phyloP scores from a whole-genome alignment of 108 stramenopile species.

The Hondaea fermentalgiana region DNA sequence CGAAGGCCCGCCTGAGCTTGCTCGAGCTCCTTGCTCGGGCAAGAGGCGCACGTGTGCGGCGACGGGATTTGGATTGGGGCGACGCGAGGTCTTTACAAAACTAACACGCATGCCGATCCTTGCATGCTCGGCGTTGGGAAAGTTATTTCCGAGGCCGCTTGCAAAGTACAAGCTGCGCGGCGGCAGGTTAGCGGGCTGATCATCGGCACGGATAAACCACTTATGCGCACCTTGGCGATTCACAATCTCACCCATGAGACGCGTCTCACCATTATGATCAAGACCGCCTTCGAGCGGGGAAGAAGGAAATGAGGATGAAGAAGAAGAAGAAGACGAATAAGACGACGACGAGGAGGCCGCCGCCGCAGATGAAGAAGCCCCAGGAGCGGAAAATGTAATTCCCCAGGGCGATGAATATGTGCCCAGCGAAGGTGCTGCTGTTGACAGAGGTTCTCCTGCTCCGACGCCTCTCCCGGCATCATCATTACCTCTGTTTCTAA shows the following conservation, averaged over 20 bases:
- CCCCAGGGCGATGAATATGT: too few relatives aligned
- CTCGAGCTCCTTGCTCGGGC: neutral
- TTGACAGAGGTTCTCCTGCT: too few relatives aligned
- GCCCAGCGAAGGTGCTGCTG: too few relatives aligned
- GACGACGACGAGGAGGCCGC: too few relatives aligned
- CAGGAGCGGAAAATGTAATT: too few relatives aligned
- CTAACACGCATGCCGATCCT: neutral
- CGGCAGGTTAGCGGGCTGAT: neutral
- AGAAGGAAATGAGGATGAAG: neutral
- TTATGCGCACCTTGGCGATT: neutral
- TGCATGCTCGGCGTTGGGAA: neutral
- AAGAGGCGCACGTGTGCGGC: neutral
- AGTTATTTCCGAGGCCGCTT: neutral
- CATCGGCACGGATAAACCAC: neutral
- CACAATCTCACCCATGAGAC: neutral
- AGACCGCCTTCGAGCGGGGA: neutral
- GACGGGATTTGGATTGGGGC: neutral
- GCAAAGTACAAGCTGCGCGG: neutral
- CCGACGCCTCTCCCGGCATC: too few relatives aligned
- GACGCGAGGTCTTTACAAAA: neutral
- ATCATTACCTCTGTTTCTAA: too few relatives aligned
- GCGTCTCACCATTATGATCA: neutral
- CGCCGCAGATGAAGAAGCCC: too few relatives aligned
- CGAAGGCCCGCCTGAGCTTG: neutral
- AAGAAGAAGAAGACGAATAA: too few relatives aligned